Base-by-base conservation (phyloP, 1,139 yeast species). In the Pichia sp. region DNA sequence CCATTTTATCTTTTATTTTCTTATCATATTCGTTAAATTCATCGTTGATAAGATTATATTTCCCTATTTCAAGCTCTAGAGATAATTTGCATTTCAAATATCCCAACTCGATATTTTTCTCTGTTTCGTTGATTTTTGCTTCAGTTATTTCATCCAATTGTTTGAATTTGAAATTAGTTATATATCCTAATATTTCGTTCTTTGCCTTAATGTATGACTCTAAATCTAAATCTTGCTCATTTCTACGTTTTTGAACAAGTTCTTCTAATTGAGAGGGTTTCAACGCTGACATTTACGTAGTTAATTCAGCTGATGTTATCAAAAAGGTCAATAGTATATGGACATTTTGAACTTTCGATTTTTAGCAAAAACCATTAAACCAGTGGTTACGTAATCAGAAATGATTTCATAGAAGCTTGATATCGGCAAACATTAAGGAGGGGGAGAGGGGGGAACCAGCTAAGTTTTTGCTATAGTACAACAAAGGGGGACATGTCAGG, bases 181-280 rank as follows among this genome's bases (percentile, higher is more conserved):
- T 44, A n/a, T 44, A 32, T 4, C 46, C 45, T 3, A 56, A 34
- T 6, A 59, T 43, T 27, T 52, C 49, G 7, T 47, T 38, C 40
- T 59, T 55, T 8, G 52, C 36, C 33, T 52, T 46, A 3, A 54
- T 10, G 38, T 58, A 61, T 2, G 44, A 40, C 29, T 56, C 60
- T 3, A 61, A 33, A 39, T 59, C 65, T 8, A 57, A 39, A 44
- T 60, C 64, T 29, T 54, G 55, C 6, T 55, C 59, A 33, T 49
- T 46, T 43, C 64, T 53, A 34, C 63, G 49, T 40, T 54, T 51
- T 39, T 54, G 55, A 44, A 56, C 56, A 3, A 60, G 55, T 4
- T 49, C 48, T 36, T 48, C 46, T 27, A 49, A 36, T 27, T 49
- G 43, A 42, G 51, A 40, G 6, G 11, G 16, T 7, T 23, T 34